phyloP scores from a whole-genome alignment of 2,329 filamentous ascomycete genomes.

The Fusarium albosuccineum region DNA sequence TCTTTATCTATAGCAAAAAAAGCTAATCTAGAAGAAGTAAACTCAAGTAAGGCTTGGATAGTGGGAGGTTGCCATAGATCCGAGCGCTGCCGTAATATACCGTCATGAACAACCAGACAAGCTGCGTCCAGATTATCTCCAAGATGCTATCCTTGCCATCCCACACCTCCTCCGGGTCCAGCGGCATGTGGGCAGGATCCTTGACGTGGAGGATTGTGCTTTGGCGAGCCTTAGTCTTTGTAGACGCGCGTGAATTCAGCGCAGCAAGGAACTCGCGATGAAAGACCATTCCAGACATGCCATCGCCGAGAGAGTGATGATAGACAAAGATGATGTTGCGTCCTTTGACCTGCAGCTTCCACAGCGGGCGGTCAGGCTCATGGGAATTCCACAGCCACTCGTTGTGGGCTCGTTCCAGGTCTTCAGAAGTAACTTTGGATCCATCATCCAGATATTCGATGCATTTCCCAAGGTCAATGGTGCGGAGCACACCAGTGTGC shows the following conservation, averaged over 20 bases:
- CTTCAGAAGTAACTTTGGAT: background rate
- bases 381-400: slow-evolving; percentile 30
- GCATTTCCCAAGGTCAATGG: slow-evolving; percentile 21
- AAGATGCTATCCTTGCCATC: slow-evolving; percentile 4
- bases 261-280: slow-evolving; percentile 27
- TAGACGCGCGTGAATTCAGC: slow-evolving; percentile 3
- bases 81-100: slow-evolving; percentile 11
- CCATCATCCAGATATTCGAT: slow-evolving; percentile 18
- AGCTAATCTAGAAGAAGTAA: too few species aligned
- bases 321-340: slow-evolving; percentile 26
- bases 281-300: slow-evolving; percentile 23
- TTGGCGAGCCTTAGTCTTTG: background rate
- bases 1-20: too few species aligned
- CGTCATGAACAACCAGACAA: slow-evolving; percentile 4
- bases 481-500: slow-evolving; percentile 18
- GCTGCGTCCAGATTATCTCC: slow-evolving; percentile 17
- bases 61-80: slow-evolving; percentile 19
- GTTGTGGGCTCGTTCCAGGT: slow-evolving; percentile 26
- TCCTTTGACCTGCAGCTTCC: slow-evolving; percentile 27
- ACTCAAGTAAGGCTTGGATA: slow-evolving; percentile 17
- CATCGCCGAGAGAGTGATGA: slow-evolving; percentile 28
- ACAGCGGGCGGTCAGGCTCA: slow-evolving; percentile 19
- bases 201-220: slow-evolving; percentile 1
- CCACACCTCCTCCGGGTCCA: slow-evolving; percentile 15
- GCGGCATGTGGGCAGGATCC: background rate